Conservation (phyloP, 106 monocot genomes). For the Triglochin maritima region DNA sequence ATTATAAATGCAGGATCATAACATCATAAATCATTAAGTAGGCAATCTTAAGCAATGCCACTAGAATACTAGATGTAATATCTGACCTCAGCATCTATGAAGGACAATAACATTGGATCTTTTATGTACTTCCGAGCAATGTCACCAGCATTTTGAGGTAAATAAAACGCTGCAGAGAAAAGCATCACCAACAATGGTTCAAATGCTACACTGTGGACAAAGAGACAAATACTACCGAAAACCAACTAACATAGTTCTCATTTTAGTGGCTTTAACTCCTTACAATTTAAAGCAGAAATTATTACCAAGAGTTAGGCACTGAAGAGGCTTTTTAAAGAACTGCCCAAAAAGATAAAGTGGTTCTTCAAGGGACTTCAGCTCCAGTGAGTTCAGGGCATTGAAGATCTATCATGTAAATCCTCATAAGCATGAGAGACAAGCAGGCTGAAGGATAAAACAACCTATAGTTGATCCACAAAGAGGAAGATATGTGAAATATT, state of each 20-base stretch:
- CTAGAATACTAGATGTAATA: not conserved
- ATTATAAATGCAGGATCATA: too few relatives aligned
- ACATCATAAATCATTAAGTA: too few relatives aligned
- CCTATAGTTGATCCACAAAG: not conserved
- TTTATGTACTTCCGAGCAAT: slow-evolving; percentile 85
- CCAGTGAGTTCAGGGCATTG: slow-evolving; percentile 86
- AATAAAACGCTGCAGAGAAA: slow-evolving; percentile 70
- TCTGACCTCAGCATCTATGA: slow-evolving; percentile 90
- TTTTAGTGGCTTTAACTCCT: too few relatives aligned
- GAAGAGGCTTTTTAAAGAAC: slow-evolving; percentile 84
- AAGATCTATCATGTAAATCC: slow-evolving; percentile 41
- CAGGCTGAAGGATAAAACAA: not conserved
- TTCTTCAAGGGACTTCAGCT: slow-evolving; percentile 95
- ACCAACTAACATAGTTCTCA: too few relatives aligned
- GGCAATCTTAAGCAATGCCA: not conserved
- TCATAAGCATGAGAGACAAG: not conserved
- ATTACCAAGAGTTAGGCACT: slow-evolving; percentile 94
- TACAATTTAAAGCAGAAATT: not conserved
- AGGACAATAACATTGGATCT: slow-evolving; percentile 74
- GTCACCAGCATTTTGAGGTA: slow-evolving; percentile 92
- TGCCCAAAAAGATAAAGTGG: slow-evolving; percentile 96
- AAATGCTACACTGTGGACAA: not conserved
- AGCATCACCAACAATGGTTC: not conserved
- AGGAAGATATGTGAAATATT: not conserved
- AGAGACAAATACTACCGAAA: not conserved